These are phyloP conservation scores for Suillus americanus DNA, from an alignment of 768 basidiomycete species.

Conservation along the genomic window DNA sequence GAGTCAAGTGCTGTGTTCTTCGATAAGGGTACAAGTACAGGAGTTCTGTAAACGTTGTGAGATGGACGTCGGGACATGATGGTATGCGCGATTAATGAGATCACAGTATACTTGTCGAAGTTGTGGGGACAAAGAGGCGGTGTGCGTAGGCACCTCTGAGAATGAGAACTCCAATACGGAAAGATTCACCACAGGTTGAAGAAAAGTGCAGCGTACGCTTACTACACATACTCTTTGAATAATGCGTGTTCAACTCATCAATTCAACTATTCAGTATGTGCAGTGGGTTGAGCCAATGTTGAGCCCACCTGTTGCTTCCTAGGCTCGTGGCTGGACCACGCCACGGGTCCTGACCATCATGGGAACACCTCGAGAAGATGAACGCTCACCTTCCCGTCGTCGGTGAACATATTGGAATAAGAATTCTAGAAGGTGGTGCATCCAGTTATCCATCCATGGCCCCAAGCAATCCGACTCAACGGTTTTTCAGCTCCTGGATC, in stretches of 20 bases:
- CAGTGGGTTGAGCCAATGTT: neutral
- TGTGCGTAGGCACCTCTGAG: neutral
- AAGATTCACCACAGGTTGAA: neutral
- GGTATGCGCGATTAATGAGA: neutral
- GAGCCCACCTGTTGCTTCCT: neutral
- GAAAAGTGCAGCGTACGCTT: neutral
- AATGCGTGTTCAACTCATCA: neutral
- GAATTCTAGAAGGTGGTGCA: too few species aligned
- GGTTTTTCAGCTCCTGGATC: neutral
- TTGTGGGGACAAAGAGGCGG: neutral
- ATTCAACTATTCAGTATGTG: neutral
- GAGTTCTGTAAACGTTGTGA: slow-evolving; percentile 46
- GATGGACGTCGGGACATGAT: neutral
- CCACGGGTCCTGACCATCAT: neutral
- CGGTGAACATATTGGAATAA: neutral
- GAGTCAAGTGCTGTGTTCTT: slow-evolving; percentile 70
- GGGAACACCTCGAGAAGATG: neutral
- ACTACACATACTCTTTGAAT: neutral
- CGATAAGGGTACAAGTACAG: slow-evolving; percentile 66
- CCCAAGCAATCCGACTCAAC: neutral
- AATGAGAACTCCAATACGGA: neutral
- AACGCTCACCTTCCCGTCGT: neutral
- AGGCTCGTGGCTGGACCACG: neutral
- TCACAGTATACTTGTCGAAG: neutral
- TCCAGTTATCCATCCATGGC: neutral